Evolutionary conservation across 805 yeast species (phyloP).

Genomic region (Pichia kluyveri): DNA sequence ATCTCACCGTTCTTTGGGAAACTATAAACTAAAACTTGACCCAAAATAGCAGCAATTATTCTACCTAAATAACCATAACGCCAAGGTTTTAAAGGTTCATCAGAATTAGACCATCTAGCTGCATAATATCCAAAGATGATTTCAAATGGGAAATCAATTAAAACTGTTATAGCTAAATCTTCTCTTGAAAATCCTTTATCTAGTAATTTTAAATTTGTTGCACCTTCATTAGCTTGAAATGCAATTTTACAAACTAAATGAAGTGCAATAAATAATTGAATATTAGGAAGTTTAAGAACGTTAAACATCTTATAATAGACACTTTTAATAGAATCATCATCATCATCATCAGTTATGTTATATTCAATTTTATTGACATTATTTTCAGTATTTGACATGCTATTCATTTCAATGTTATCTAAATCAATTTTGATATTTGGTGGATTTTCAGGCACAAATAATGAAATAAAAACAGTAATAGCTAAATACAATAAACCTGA

Average conservation of each 20-base stretch:
- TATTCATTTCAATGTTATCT: background rate
- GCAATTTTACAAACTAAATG: conserved; percentile 82
- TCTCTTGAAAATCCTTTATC: conserved; percentile 92
- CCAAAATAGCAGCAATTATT: conserved; percentile 61
- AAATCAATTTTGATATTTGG: conserved; percentile 27
- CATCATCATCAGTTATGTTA: conserved; percentile 1
- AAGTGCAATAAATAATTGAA: conserved; percentile 64
- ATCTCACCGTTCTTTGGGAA: conserved; percentile 56
- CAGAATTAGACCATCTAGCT: conserved; percentile 86
- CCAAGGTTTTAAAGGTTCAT: conserved; percentile 81
- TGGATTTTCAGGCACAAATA: conserved; percentile 68
- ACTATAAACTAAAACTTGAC: conserved; percentile 59
- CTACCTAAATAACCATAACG: conserved; percentile 78
- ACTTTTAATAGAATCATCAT: conserved; percentile 10
- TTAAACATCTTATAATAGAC: conserved; percentile 61
- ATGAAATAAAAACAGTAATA: conserved; percentile 53
- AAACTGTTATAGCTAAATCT: conserved; percentile 84
- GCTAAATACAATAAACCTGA: conserved; percentile 68
- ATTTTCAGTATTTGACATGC: background rate
- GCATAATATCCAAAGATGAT: conserved; percentile 92
- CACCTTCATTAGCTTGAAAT: conserved; percentile 93
- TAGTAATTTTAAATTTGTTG: conserved; percentile 81
- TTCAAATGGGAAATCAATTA: conserved; percentile 94
- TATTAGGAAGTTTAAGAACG: conserved; percentile 60
- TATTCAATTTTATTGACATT: background rate